Conservation (phyloP, 2,329 filamentous ascomycete genomes). For the Xylariaceae sp. region DNA sequence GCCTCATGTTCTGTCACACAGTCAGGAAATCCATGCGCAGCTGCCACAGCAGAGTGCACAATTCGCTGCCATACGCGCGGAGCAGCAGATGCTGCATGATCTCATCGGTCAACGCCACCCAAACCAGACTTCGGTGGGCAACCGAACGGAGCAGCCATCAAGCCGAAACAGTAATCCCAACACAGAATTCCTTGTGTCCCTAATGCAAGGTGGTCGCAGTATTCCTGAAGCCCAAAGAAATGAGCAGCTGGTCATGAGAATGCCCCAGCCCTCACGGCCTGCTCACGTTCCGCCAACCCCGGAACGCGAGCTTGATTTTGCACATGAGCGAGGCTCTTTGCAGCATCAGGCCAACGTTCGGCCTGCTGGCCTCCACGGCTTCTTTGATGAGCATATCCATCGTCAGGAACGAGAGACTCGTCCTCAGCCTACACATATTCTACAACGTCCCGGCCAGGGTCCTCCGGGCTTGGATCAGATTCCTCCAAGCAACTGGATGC, state of each 20-base stretch:
- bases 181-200: constrained; percentile 77
- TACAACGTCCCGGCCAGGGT: constrained; percentile 53
- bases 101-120: constrained; percentile 57
- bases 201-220: constrained; percentile 62
- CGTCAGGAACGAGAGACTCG: constrained; percentile 45
- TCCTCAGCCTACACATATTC: constrained; percentile 56
- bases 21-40: constrained; percentile 52
- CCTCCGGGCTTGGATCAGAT: constrained; percentile 59
- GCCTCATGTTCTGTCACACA: constrained; percentile 39
- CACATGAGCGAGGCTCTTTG: constrained; percentile 37
- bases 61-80: constrained; percentile 46
- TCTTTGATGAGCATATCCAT: constrained; percentile 53
- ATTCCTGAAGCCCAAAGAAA: constrained; percentile 47
- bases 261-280: constrained; percentile 49
- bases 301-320: constrained; percentile 48
- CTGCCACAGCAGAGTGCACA: constrained; percentile 47
- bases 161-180: constrained; percentile 55
- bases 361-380: constrained; percentile 43
- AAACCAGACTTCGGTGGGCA: constrained; percentile 47
- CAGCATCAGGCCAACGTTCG: constrained; percentile 34
- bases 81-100: constrained; percentile 57
- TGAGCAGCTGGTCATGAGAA: constrained; percentile 51
- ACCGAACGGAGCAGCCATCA: constrained; percentile 42
- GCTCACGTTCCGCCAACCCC: constrained; percentile 44
- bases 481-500: constrained; percentile 51